Percentiles rank a stretch among this genome's conserved stretches.
phyloP scores from a whole-genome alignment of 176 grass and related monocot genomes.

The Ensete ventricosum region DNA sequence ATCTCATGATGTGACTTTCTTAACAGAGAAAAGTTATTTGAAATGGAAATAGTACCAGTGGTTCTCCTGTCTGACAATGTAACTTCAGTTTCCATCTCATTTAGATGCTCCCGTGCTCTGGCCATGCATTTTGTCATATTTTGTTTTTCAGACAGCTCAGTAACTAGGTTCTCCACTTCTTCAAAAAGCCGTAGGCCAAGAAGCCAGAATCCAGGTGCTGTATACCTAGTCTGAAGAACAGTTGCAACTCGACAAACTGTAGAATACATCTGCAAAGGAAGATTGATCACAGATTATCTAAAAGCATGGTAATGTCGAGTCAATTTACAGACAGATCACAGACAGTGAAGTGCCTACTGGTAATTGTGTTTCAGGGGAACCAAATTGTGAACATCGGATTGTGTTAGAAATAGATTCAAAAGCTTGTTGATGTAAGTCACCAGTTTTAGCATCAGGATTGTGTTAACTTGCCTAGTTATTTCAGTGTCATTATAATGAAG shows the following conservation, averaged over 20 bases:
- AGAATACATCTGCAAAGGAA: constrained; percentile 51
- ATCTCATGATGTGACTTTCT: neutral
- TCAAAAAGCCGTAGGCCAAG: constrained; percentile 70
- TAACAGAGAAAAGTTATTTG: constrained; percentile 2
- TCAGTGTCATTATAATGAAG: too few relatives aligned
- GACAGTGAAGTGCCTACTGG: too few relatives aligned
- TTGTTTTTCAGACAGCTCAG: constrained; percentile 43
- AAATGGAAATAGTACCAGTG: constrained; percentile 41
- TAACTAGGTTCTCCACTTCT: constrained; percentile 53
- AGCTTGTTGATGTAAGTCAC: too few relatives aligned
- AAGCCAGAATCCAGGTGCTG: constrained; percentile 75
- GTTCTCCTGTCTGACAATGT: constrained; percentile 38
- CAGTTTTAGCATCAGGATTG: too few relatives aligned
- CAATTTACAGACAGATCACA: too few relatives aligned
- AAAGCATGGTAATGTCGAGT: neutral
- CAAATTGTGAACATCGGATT: too few relatives aligned
- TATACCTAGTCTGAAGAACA: constrained; percentile 83
- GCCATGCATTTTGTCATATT: constrained; percentile 60
- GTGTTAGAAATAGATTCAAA: too few relatives aligned
- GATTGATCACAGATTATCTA: neutral
- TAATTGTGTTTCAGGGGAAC: too few relatives aligned
- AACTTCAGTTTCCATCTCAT: constrained; percentile 56
- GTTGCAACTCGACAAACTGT: constrained; percentile 68
- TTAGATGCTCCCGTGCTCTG: constrained; percentile 56
- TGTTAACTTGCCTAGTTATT: too few relatives aligned